Base-by-base conservation (phyloP, 441 rosid species). In the Eruca vesicaria region DNA sequence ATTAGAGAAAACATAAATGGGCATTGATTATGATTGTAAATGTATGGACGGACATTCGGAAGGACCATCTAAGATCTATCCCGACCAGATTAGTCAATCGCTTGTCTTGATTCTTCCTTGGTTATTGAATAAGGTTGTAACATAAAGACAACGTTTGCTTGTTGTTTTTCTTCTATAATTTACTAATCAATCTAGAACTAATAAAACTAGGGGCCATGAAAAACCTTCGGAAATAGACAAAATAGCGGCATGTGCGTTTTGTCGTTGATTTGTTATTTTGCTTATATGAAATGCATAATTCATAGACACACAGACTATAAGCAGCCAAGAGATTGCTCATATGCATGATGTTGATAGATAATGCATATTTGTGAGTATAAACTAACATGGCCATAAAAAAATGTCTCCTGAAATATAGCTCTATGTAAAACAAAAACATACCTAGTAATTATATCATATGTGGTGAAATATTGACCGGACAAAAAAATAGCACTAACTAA, bases 201-300 rank as follows among this genome's bases (percentile, higher is more conserved):
- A 7, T 45, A 43, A 16, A 66, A 0, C 8, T 21, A 72, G 56
- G 9, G 56, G 45, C 20, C 29, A 72, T 21, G 15, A 28, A 11
- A 0, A 72, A 20, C 11, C 20, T 63, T 26, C 0, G 69, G 8
- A 53, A 72, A 36, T 8, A 26, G 16, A 72, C 76, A 72, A 72
- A 36, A 63, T 7, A 55, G 21, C 11, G 64, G 16, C 76, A 72
- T 64, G 76, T 72, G 70, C 63, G 26, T 72, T 63, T 72, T 56
- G 19, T 9, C 70, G 15, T 63, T 53, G 26, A 26, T 36, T 35
- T 72, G 55, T 72, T 63, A 16, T 62, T 20, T 16, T 5, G 75
- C 68, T 32, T 62, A 16, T n/a, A 21, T 63, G 68, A 71, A 53
- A 36, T 35, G 69, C 69, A 72, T 63, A 36, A 63, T 63, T 50